Percentiles rank a stretch among this genome's conserved stretches.
Evolutionary conservation across 208 protist species (phyloP).

Genomic region (Histomonas meleagridis): DNA sequence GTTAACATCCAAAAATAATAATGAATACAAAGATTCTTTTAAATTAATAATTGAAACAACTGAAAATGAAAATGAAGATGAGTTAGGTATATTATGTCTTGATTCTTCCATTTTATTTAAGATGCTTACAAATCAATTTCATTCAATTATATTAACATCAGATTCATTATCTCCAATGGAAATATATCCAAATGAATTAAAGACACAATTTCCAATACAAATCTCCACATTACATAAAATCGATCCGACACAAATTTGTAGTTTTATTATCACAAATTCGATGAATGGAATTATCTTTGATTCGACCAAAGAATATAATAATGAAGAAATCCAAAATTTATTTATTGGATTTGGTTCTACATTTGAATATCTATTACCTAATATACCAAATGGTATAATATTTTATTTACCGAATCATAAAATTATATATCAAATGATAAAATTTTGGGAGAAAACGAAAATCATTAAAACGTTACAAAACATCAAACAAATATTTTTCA

Average conservation of each 20-base stretch:
- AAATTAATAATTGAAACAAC: neutral
- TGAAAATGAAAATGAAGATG: neutral
- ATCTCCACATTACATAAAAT: neutral
- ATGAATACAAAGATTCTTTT: neutral
- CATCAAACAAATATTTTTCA: neutral
- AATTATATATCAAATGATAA: neutral
- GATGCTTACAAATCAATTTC: neutral
- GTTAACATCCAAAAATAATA: neutral
- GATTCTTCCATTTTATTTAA: neutral
- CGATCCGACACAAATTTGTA: neutral
- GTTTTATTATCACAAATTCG: neutral
- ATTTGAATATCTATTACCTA: neutral
- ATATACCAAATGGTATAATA: constrained; percentile 37
- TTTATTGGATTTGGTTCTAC: neutral
- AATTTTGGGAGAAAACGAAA: neutral
- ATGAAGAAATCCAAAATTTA: neutral
- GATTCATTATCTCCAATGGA: neutral
- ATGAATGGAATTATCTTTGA: neutral
- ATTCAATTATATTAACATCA: constrained; percentile 13
- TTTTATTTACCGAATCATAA: constrained; percentile 37
- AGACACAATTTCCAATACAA: neutral
- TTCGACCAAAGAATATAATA: neutral
- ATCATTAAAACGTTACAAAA: neutral
- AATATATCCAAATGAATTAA: neutral
- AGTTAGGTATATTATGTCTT: neutral